Percentiles rank a stretch among this genome's conserved stretches.
phyloP scores from a whole-genome alignment of 441 rosid species.

The Viola pubescens region DNA sequence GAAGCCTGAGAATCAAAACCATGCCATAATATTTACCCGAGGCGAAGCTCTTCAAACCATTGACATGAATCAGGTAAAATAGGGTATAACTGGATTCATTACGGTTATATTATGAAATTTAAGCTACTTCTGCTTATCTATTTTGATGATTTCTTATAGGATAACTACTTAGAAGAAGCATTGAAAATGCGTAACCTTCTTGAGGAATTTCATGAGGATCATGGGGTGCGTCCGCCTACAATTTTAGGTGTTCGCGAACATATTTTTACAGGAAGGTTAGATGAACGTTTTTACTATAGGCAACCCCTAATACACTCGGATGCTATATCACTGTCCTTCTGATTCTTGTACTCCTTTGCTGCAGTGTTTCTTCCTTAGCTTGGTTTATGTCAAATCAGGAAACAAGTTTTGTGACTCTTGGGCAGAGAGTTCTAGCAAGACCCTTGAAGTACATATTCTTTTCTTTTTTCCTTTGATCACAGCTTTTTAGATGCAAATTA shows the following conservation, averaged over 20 bases:
- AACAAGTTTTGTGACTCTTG: slow-evolving; percentile 89
- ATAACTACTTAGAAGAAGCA: slow-evolving; percentile 97
- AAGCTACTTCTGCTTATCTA: not conserved
- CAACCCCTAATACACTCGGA: too few species aligned
- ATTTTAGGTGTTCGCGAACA: slow-evolving; percentile 95
- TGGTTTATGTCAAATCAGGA: slow-evolving; percentile 99
- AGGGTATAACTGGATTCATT: slow-evolving; percentile 1
- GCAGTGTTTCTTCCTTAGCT: slow-evolving; percentile 93
- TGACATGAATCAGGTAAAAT: slow-evolving; percentile 89
- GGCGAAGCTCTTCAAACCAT: slow-evolving; percentile 95
- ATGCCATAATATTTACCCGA: slow-evolving; percentile 75
- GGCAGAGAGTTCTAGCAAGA: slow-evolving; percentile 93
- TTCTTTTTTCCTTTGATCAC: slow-evolving; percentile 4
- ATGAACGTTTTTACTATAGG: slow-evolving; percentile 1
- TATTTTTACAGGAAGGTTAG: slow-evolving; percentile 88
- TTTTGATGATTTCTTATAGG: slow-evolving; percentile 37
- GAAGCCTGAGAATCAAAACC: slow-evolving; percentile 93
- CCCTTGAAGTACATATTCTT: slow-evolving; percentile 65
- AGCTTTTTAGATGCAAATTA: too few species aligned
- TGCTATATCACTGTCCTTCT: slow-evolving; percentile 12
- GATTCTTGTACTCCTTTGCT: slow-evolving; percentile 12
- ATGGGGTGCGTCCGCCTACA: slow-evolving; percentile 86
- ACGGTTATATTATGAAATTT: not conserved
- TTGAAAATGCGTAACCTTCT: slow-evolving; percentile 91
- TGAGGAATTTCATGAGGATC: slow-evolving; percentile 92